Evolutionary conservation across 139 green algal genomes (phyloP).

Genomic region (Closterium sp.): DNA sequence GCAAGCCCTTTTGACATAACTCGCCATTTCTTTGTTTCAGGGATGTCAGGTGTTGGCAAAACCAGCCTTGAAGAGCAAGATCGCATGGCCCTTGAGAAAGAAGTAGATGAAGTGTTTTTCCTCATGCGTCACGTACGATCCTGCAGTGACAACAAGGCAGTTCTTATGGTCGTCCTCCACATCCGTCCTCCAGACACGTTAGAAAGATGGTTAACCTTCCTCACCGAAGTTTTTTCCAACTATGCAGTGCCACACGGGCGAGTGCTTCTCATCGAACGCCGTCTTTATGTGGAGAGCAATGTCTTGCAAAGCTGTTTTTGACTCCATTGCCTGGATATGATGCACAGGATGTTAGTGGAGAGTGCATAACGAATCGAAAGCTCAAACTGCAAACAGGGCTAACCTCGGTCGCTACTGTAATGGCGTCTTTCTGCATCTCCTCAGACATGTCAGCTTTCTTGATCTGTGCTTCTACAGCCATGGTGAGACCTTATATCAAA

Average conservation of each 20-base stretch:
- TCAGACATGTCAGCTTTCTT: neutral
- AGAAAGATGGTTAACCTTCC: neutral
- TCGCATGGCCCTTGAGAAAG: conserved; percentile 63
- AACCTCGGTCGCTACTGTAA: neutral
- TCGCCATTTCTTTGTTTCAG: neutral
- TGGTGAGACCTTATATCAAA: neutral
- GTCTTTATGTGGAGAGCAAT: conserved; percentile 98
- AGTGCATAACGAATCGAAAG: neutral
- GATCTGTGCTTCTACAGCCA: neutral
- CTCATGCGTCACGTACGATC: conserved; percentile 96
- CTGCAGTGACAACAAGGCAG: conserved; percentile 49
- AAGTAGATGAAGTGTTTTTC: conserved; percentile 99
- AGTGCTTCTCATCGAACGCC: conserved; percentile 97
- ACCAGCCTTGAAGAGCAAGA: conserved; percentile 95
- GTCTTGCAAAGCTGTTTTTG: conserved; percentile 76
- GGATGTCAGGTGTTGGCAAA: neutral
- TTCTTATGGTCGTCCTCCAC: neutral
- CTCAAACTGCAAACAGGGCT: neutral
- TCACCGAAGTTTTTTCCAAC: conserved; percentile 92
- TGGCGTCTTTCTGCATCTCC: neutral
- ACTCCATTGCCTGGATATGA: neutral
- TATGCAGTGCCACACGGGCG: conserved; percentile 98
- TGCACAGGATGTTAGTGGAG: neutral
- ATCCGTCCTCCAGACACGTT: neutral
- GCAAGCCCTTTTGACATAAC: neutral